Evolutionary conservation across 176 grass and related monocot species (phyloP).

Genomic region (Bolboschoenus planiculmis): DNA sequence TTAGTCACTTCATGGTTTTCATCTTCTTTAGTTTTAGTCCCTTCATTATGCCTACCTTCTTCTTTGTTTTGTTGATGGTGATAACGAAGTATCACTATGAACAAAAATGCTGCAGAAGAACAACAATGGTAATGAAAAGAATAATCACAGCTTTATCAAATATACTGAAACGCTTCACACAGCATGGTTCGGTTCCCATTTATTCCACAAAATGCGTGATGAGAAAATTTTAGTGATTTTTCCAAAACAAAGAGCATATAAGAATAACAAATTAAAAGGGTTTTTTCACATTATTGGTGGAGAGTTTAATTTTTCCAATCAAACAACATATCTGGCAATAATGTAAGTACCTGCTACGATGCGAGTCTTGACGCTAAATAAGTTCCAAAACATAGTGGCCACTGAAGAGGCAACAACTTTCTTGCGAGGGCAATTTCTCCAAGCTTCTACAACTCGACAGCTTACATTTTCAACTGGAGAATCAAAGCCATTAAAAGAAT

Average conservation of each 20-base stretch:
- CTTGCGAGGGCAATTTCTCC: constrained; percentile 79
- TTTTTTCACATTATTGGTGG: neutral
- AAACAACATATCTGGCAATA: neutral
- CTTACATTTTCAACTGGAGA: constrained; percentile 40
- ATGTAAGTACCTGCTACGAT: constrained; percentile 53
- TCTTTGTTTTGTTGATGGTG: constrained; percentile 36
- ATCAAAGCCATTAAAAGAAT: constrained; percentile 4
- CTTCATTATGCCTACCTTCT: constrained; percentile 5
- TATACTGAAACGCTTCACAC: neutral
- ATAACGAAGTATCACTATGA: constrained; percentile 58
- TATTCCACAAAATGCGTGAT: neutral
- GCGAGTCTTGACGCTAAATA: constrained; percentile 67
- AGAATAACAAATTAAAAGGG: neutral
- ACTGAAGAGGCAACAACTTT: constrained; percentile 59
- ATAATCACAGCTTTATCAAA: neutral
- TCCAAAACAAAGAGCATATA: too few relatives aligned
- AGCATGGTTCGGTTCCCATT: neutral
- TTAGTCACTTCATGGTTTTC: constrained; percentile 31
- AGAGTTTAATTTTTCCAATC: neutral
- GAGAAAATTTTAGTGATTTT: neutral
- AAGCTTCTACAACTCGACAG: constrained; percentile 39
- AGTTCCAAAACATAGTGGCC: constrained; percentile 80
- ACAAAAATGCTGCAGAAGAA: constrained; percentile 60
- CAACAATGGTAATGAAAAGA: neutral
- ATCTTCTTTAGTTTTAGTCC: constrained; percentile 25